Evolutionary conservation across 2,329 filamentous ascomycete genomes (phyloP).

Genomic region (Diaporthe sp.): DNA sequence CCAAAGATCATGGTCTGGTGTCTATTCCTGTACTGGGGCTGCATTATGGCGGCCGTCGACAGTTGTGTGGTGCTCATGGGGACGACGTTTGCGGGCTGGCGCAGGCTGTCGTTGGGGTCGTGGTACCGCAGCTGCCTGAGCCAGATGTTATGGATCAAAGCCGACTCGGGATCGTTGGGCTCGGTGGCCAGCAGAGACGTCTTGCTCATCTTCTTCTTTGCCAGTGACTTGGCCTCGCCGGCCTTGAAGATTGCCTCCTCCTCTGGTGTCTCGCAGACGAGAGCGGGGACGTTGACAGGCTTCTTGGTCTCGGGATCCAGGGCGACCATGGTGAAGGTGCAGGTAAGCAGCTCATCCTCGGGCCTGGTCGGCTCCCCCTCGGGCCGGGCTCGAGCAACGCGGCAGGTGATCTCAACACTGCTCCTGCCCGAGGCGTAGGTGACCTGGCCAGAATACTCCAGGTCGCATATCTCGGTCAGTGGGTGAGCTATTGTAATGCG

Average conservation of each 20-base stretch:
- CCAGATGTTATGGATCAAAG: slow-evolving; percentile 82
- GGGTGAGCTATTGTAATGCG: slow-evolving; percentile 74
- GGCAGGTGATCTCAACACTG: slow-evolving; percentile 80
- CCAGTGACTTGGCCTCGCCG: slow-evolving; percentile 70
- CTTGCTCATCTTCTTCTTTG: slow-evolving; percentile 74
- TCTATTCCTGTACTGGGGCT: slow-evolving; percentile 64
- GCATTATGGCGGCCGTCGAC: slow-evolving; percentile 78
- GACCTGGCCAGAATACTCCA: slow-evolving; percentile 75
- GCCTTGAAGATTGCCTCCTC: slow-evolving; percentile 74
- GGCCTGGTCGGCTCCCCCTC: slow-evolving; percentile 66
- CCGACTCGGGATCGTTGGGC: slow-evolving; percentile 78
- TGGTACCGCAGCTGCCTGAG: slow-evolving; percentile 76
- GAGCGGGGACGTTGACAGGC: slow-evolving; percentile 70
- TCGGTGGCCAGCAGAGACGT: slow-evolving; percentile 75
- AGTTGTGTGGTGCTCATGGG: slow-evolving; percentile 72
- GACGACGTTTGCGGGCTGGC: slow-evolving; percentile 59
- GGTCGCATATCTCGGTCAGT: slow-evolving; percentile 82
- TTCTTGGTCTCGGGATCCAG: slow-evolving; percentile 77
- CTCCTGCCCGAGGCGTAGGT: slow-evolving; percentile 80
- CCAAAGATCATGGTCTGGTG: slow-evolving; percentile 87
- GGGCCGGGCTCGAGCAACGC: slow-evolving; percentile 76
- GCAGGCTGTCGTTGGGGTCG: slow-evolving; percentile 49
- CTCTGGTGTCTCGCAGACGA: slow-evolving; percentile 71
- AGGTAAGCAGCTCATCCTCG: slow-evolving; percentile 60
- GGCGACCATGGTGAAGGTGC: slow-evolving; percentile 82